Evolutionary conservation across 2,329 filamentous ascomycete genomes (phyloP).

Genomic region (Exophiala mesophila): DNA sequence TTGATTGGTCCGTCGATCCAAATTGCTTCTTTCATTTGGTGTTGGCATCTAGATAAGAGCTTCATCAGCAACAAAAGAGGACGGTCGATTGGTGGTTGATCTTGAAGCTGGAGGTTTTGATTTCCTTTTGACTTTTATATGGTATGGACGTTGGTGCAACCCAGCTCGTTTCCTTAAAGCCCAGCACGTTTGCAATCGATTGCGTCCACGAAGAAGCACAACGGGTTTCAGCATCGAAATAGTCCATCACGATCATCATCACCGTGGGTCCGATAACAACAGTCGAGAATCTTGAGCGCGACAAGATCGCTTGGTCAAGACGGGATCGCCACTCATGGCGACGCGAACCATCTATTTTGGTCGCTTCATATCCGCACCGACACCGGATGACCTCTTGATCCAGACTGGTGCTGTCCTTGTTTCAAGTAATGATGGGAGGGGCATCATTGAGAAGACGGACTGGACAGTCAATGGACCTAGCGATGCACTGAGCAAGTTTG

Average conservation of each 20-base stretch:
- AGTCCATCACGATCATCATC: too few species aligned
- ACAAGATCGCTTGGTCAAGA: too few species aligned
- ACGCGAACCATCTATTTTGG: constrained; percentile 23
- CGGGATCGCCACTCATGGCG: constrained; percentile 8
- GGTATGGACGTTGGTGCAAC: too few species aligned
- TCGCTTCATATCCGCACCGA: constrained; percentile 25
- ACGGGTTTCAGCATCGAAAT: too few species aligned
- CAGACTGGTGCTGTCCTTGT: constrained; percentile 25
- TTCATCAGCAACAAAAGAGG: background rate
- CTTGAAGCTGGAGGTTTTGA: too few species aligned
- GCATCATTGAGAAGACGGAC: constrained; percentile 22
- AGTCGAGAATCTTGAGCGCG: too few species aligned
- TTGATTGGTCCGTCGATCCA: constrained; percentile 13
- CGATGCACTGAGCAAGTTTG: constrained; percentile 21
- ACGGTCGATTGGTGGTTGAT: too few species aligned
- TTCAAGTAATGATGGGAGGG: constrained; percentile 17
- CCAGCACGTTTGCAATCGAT: too few species aligned
- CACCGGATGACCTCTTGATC: constrained; percentile 20
- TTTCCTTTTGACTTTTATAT: too few species aligned
- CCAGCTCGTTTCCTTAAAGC: too few species aligned
- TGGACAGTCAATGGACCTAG: constrained; percentile 20
- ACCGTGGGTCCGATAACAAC: too few species aligned
- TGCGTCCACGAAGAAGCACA: too few species aligned
- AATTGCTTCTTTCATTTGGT: constrained; percentile 11
- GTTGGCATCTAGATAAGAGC: constrained; percentile 19